A percentile compares a stretch with the other conserved stretches of the same genome.
phyloP scores from a whole-genome alignment of 1,139 yeast species.

The Eremothecium cymbalariae region DNA sequence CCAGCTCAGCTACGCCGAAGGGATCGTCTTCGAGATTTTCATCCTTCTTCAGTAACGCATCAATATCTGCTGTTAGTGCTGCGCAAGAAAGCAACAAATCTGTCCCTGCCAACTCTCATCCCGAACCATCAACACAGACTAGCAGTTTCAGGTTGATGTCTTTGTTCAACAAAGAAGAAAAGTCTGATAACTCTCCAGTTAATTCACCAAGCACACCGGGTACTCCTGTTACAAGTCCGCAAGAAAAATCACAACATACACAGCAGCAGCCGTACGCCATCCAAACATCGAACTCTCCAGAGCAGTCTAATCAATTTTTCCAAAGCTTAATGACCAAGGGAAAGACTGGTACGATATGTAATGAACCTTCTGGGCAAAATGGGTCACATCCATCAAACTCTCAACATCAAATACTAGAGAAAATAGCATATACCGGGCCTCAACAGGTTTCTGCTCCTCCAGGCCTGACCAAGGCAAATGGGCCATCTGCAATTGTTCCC shows the following conservation, averaged over 20 bases:
- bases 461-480: slow-evolving; percentile 7
- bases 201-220: slow-evolving; percentile 1
- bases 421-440: background rate
- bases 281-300: background rate
- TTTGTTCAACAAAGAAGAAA: slow-evolving; percentile 22
- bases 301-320: slow-evolving; percentile 18
- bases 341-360: slow-evolving; percentile 14
- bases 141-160: slow-evolving; percentile 29
- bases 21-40: slow-evolving; percentile 30
- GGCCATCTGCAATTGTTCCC: slow-evolving; percentile 1
- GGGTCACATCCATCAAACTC: slow-evolving; percentile 7
- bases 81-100: slow-evolving; percentile 3
- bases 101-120: slow-evolving; percentile 5
- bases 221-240: background rate
- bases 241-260: background rate
- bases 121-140: slow-evolving; percentile 12
- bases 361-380: slow-evolving; percentile 8
- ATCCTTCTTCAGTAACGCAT: slow-evolving; percentile 26
- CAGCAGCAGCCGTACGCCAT: slow-evolving; percentile 2
- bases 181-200: slow-evolving; percentile 5
- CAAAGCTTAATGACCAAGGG: slow-evolving; percentile 28
- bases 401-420: slow-evolving; percentile 3
- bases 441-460: slow-evolving; percentile 11
- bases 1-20: slow-evolving; percentile 14
- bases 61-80: slow-evolving; percentile 8